Conservation (phyloP, 2,329 filamentous ascomycete species). For the Hymenoscyphus repandus region DNA sequence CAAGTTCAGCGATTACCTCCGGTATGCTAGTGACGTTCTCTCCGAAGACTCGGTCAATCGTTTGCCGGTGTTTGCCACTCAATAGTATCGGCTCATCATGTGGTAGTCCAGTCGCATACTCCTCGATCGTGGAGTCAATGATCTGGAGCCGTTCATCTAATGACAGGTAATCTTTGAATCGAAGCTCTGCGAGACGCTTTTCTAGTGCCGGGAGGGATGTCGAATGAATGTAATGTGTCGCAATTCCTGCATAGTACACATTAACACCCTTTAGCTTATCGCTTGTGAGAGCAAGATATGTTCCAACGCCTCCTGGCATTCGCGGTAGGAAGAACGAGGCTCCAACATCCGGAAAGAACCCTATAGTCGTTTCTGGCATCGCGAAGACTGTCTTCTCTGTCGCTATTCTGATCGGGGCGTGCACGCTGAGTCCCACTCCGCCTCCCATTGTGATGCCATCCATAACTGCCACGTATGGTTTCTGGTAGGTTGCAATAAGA, state of each 20-base stretch:
- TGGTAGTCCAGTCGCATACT: constrained; percentile 83
- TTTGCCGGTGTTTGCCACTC: constrained; percentile 64
- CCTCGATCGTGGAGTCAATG: constrained; percentile 85
- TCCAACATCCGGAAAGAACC: constrained; percentile 97
- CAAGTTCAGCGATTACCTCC: constrained; percentile 59
- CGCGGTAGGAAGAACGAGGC: constrained; percentile 93
- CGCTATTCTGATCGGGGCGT: constrained; percentile 93
- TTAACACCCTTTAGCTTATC: constrained; percentile 77
- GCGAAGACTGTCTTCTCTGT: constrained; percentile 94
- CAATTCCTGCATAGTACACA: constrained; percentile 84
- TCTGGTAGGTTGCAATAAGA: constrained; percentile 85
- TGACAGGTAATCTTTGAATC: constrained; percentile 72
- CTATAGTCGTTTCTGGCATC: constrained; percentile 98
- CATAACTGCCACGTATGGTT: constrained; percentile 93
- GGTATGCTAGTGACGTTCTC: constrained; percentile 51
- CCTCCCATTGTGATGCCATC: constrained; percentile 99
- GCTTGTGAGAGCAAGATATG: constrained; percentile 89
- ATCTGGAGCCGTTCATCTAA: constrained; percentile 59
- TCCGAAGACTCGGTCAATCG: constrained; percentile 80
- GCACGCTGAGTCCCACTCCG: constrained; percentile 87
- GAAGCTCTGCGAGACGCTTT: constrained; percentile 78
- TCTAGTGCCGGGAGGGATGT: constrained; percentile 78
- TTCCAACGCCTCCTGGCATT: constrained; percentile 80
- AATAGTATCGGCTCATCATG: constrained; percentile 64
- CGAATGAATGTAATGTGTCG: constrained; percentile 95